Evolutionary conservation across 1,139 yeast genomes (phyloP).

Genomic region (Candida glucosophila): DNA sequence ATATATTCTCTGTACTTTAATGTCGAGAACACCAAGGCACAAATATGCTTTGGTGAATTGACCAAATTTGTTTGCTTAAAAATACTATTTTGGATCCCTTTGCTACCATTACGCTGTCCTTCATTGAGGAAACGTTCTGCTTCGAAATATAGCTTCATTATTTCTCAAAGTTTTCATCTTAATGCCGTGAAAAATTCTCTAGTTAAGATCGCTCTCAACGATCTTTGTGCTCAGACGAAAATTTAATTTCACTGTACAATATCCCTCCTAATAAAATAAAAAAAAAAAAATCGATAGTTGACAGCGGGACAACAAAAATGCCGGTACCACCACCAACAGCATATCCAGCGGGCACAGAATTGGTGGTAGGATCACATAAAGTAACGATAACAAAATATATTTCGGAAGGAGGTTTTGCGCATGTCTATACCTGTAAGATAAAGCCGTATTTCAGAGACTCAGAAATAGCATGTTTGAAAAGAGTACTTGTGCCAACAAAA

Average conservation of each 20-base stretch:
- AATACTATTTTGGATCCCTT: slow-evolving; percentile 59
- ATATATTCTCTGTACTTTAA: slow-evolving; percentile 61
- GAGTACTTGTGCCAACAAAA: slow-evolving; percentile 71
- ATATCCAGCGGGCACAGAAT: slow-evolving; percentile 51
- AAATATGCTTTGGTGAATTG: slow-evolving; percentile 66
- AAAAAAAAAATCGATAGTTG: too few relatives aligned
- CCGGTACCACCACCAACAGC: slow-evolving; percentile 44
- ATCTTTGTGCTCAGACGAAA: too few relatives aligned
- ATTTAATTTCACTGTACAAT: too few relatives aligned
- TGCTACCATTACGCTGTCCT: slow-evolving; percentile 9
- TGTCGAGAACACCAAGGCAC: slow-evolving; percentile 75
- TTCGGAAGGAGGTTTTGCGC: slow-evolving; percentile 75
- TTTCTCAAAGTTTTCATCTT: too few relatives aligned
- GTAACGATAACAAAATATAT: slow-evolving; percentile 51
- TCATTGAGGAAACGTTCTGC: slow-evolving; percentile 40
- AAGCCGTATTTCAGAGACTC: slow-evolving; percentile 42
- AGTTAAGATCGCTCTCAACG: too few relatives aligned
- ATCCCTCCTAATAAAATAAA: too few relatives aligned
- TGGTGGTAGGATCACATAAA: slow-evolving; percentile 59
- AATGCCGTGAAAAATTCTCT: too few relatives aligned
- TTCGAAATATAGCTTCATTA: slow-evolving; percentile 57
- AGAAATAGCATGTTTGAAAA: slow-evolving; percentile 56
- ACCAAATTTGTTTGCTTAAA: slow-evolving; percentile 38
- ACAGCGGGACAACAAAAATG: slow-evolving; percentile 9
- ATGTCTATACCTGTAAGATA: slow-evolving; percentile 57